Base-by-base conservation (phyloP, 2,329 filamentous ascomycete species). In the Scedosporium dehoogii region DNA sequence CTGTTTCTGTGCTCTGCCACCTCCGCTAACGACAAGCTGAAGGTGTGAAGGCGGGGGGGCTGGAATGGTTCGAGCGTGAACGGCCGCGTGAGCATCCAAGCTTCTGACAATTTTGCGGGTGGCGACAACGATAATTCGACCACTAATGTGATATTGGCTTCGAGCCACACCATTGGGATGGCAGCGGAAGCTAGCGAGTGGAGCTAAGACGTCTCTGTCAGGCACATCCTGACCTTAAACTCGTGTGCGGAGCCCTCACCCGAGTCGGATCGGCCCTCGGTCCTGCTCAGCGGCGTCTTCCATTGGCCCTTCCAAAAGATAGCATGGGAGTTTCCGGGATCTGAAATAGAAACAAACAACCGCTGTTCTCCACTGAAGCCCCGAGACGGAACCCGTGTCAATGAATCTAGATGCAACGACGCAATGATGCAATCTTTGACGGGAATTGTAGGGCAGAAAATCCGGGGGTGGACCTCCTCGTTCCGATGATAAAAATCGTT, bases 361-460 rank as follows among this genome's bases (percentile, higher is more conserved):
- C 58, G 16, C 12, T 27, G 10, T 46, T 18, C 58, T 7, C 23
- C 42, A 60, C 58, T 16, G 25, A 42, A 16, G 25, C 25, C 51
- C 51, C 51, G 51, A 25, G 51, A 23, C 21, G 12, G 27, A 33
- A 58, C 25, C 6, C 23, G 7, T 16, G 23, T 58, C 25, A 41
- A 41, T 23, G n/a, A 23, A 33, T 38, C 55, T 18, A 33, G 27
- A 38, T 58, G 55, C 55, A 58, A 38, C 25, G 55, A 51, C 46
- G 46, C 46, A 51, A 51, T 51, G 46, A 58, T 60, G 25, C 25
- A 38, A 38, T 53, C 14, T 16, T 23, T n/a, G 48, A 41, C 59
- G 59, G 59, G 59, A 61, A 61, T 61, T 61, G 59, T 61, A 61
- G 59, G 59, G 59, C 59, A 56, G 59, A 56, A 55, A 61, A 61